Evolutionary conservation across 495 filamentous ascomycete species (phyloP), one percentile per base, ranked within the genome.

Genomic region (Elaphomyces granulatus): DNA sequence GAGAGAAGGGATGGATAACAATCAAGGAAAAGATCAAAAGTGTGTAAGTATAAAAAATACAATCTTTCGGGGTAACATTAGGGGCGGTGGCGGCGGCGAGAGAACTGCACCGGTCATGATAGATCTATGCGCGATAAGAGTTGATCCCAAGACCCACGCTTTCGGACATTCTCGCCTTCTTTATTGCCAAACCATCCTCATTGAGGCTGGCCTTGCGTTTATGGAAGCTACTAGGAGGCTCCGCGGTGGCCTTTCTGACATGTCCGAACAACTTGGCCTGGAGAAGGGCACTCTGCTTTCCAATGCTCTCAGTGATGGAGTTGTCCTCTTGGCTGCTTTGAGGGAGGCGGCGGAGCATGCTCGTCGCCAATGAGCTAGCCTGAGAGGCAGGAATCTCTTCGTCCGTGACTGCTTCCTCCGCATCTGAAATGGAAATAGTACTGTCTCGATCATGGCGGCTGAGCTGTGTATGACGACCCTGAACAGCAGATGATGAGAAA

Each of bases 361-460:
- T 66, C 8, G 67, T 60, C 3, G 71, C 71, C 37, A 63, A 44
- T 37, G 66, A 63, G 37, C 58, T 67, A 14, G 70, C 70, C 32
- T 70, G 66, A 33, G 65, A 66, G 20, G 70, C 71, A 4, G 64
- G 60, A 3, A 77, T 56, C 1, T 74, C 72, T 44, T 77, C 69
- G 26, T 75, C 60, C 6, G 66, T 71, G 21, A 71, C 63, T 9
- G 64, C 67, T 35, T 75, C 72, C 33, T 81, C 80, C 16, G 73
- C 72, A 40, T 88, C 83, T 3, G 81, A 79, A 14, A 76, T 84
- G 0, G 87, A 93, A 36, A 94, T 87, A 4, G 87, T 94, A 61
- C 82, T 90, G 48, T 94, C 85, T 34, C 82, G 71, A 50, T 83
- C 83, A 49, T 78, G 72, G 37, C 69, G 71, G 26, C 58, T 53